phyloP scores from a whole-genome alignment of 305 asterid genomes.

The Fraxinus sp. region DNA sequence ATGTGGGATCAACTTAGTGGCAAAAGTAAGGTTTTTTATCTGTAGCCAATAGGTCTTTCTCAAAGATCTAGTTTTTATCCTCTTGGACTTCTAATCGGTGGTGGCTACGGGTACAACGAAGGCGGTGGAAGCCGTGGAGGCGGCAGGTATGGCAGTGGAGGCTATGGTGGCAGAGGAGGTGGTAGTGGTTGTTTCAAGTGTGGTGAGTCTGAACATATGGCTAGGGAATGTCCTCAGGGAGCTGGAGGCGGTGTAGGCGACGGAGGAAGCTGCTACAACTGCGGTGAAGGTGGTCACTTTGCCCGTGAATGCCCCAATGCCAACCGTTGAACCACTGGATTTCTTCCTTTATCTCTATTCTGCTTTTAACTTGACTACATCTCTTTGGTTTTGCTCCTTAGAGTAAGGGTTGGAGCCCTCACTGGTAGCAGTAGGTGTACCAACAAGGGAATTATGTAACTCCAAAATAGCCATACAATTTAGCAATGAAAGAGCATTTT shows the following conservation, averaged over 20 bases:
- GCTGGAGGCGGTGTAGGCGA: constrained; percentile 35
- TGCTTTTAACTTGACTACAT: constrained; percentile 35
- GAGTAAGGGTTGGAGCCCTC: constrained; percentile 35
- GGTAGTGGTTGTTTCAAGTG: constrained; percentile 40
- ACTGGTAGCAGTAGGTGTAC: constrained; percentile 36
- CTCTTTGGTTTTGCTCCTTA: constrained; percentile 27
- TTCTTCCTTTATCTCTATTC: neutral
- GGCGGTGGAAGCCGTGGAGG: constrained; percentile 39
- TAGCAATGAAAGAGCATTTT: constrained; percentile 57
- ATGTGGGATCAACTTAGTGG: no score
- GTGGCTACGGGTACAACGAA: constrained; percentile 25
- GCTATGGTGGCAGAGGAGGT: constrained; percentile 5
- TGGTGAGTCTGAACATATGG: constrained; percentile 41
- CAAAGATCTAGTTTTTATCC: no score
- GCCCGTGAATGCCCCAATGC: constrained; percentile 60
- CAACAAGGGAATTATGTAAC: constrained; percentile 31
- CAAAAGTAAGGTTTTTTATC: no score
- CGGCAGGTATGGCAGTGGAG: constrained; percentile 26
- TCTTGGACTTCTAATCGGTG: no score
- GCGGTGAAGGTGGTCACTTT: constrained; percentile 47
- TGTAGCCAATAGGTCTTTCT: no score
- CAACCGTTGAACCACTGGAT: constrained; percentile 32
- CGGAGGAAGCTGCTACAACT: constrained; percentile 36
- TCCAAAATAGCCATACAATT: constrained; percentile 29
- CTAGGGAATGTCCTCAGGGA: constrained; percentile 31